Evolutionary conservation across 345 rosid genomes (phyloP), one percentile per base, ranked within the genome.

Genomic region (Gossypium ekmanianum): DNA sequence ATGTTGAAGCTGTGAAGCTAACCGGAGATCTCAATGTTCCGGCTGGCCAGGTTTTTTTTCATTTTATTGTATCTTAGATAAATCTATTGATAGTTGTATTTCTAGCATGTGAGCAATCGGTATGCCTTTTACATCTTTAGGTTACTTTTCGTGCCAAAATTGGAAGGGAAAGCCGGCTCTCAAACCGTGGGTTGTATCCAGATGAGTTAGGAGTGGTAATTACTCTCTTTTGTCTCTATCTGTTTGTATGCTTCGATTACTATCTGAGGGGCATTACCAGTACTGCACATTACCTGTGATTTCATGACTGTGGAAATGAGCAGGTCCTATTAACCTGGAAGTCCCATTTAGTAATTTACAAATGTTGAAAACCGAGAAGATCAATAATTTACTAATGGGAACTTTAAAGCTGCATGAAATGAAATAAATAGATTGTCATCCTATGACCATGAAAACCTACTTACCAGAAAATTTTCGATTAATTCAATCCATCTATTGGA

Each of bases 11-110:
- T 14, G 94, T 91, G 82, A 94, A 91, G 87, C 82, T 94, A 76
- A 94, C 98, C n/a, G 98, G 98, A 69, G 98, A 94, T 84, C 96
- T 94, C 56, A 94, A 94, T 81, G 94, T 92, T 79, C 98, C 98
- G 14, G 97, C 98, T 75, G 98, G 98, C 75, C 87, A 94, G 98
- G 98, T 94, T 76, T 62, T 77, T 77, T 68, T 69, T 51, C 45
- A 27, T 26, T 69, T 48, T 51, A 6, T 24, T 27, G 11, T 9
- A 7, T 47, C 1, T 52, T 22, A 71, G 73, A 61, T 61, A 65
- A 26, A 44, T 50, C 2, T 47, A 47, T 75, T 72, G 44, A 34
- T 29, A 24, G 7, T 61, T 18, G 24, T 65, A 27, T 68, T 55
- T 66, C n/a, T 7, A 18, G 11, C 29, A 12, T 12, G 8, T 22